Conservation (phyloP, 371 early-diverging fungal genomes). For the Mucor sp. region DNA sequence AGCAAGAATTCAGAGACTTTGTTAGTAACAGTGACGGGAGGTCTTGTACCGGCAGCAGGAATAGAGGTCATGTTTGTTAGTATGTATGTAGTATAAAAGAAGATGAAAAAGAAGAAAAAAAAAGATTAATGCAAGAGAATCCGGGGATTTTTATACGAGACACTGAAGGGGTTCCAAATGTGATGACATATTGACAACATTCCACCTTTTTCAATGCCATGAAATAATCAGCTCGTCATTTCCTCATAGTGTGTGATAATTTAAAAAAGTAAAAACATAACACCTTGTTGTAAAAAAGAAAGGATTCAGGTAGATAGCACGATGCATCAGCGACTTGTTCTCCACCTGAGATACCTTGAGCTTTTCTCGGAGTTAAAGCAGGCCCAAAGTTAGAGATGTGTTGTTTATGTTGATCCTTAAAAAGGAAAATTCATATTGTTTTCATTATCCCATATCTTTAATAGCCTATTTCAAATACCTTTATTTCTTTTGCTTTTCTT, state of each 20-base stretch:
- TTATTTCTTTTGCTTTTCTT: not conserved
- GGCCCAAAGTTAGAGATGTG: not conserved
- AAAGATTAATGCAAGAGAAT: not conserved
- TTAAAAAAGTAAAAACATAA: too few relatives aligned
- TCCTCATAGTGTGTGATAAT: not conserved
- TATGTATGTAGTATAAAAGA: not conserved
- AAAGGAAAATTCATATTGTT: slow-evolving; percentile 9
- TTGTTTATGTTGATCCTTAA: slow-evolving; percentile 9
- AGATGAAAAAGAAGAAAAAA: slow-evolving; percentile 7
- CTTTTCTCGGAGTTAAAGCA: not conserved
- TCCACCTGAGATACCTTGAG: not conserved
- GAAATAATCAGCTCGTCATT: slow-evolving; percentile 1
- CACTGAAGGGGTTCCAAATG: slow-evolving; percentile 11
- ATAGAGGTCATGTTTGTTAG: not conserved
- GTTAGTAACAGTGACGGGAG: not conserved
- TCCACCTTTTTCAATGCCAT: not conserved
- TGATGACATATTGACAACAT: slow-evolving; percentile 13
- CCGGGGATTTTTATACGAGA: slow-evolving; percentile 4
- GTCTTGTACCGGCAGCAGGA: not conserved
- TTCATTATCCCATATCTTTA: slow-evolving; percentile 1
- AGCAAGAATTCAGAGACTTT: slow-evolving; percentile 27
- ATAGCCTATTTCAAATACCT: not conserved
- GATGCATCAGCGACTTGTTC: not conserved
- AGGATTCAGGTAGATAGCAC: too few relatives aligned
- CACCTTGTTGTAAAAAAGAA: too few relatives aligned